These are phyloP conservation scores for Curvularia hawaiiensis DNA, from an alignment of 2,329 filamentous ascomycete species.

Conservation along the genomic window DNA sequence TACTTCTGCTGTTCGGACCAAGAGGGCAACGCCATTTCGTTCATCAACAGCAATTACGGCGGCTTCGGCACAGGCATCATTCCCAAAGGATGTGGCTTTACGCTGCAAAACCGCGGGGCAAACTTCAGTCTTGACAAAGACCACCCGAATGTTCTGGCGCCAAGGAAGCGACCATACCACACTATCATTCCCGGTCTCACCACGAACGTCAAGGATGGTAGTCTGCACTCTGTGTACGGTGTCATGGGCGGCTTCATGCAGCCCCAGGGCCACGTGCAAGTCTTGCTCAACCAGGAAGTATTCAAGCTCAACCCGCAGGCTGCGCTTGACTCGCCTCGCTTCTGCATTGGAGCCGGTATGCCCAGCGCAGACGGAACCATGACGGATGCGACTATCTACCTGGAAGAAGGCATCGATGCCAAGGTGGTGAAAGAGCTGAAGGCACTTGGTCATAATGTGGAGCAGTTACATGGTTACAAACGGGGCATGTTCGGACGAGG, in stretches of 20 bases:
- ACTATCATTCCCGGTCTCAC: slow-evolving; percentile 95
- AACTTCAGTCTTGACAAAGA: slow-evolving; percentile 75
- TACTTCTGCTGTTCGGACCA: slow-evolving; percentile 87
- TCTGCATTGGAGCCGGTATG: slow-evolving; percentile 81
- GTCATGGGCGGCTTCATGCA: slow-evolving; percentile 99
- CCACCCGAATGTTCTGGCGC: slow-evolving; percentile 82
- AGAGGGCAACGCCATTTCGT: slow-evolving; percentile 87
- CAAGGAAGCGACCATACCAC: slow-evolving; percentile 90
- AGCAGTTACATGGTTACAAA: slow-evolving; percentile 67
- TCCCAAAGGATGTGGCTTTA: slow-evolving; percentile 85
- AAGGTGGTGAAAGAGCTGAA: slow-evolving; percentile 70
- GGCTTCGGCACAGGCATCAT: slow-evolving; percentile 90
- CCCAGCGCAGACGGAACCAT: slow-evolving; percentile 62
- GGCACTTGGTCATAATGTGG: slow-evolving; percentile 73
- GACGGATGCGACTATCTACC: slow-evolving; percentile 68
- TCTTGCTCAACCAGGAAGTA: slow-evolving; percentile 84
- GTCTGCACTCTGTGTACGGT: slow-evolving; percentile 84
- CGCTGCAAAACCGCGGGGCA: slow-evolving; percentile 88
- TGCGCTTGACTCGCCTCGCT: slow-evolving; percentile 86
- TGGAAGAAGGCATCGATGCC: slow-evolving; percentile 81
- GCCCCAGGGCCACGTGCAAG: slow-evolving; percentile 94
- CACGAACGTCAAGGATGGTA: slow-evolving; percentile 75
- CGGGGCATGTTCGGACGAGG: slow-evolving; percentile 81
- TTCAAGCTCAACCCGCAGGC: slow-evolving; percentile 84
- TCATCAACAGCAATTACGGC: slow-evolving; percentile 95